Conservation (phyloP, 75 land plant genomes). For the Sequoia sempervirens region DNA sequence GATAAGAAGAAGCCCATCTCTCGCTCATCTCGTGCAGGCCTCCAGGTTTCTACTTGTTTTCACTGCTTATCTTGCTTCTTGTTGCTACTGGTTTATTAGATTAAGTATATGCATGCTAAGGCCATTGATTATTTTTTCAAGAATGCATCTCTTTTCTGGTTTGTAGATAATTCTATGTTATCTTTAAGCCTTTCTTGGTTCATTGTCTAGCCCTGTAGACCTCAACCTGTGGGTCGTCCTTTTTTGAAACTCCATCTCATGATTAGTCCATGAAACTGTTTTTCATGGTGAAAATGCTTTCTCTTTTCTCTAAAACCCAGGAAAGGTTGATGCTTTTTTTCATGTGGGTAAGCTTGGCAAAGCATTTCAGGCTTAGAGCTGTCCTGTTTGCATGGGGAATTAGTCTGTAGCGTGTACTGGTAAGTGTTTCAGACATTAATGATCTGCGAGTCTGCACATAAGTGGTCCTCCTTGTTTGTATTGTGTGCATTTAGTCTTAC, state of each 20-base stretch:
- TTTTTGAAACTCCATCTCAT: neutral
- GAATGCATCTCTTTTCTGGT: neutral
- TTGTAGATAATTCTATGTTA: neutral
- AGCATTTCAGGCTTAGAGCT: neutral
- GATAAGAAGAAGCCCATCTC: conserved; percentile 53
- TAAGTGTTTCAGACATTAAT: too few relatives aligned
- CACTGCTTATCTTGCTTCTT: neutral
- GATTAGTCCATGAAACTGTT: neutral
- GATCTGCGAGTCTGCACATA: neutral
- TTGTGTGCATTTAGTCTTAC: neutral
- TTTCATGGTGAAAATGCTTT: neutral
- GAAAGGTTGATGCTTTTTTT: neutral
- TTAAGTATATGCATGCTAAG: neutral
- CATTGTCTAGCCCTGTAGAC: neutral
- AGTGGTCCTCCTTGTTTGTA: neutral
- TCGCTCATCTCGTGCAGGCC: conserved; percentile 39
- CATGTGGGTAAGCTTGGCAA: neutral
- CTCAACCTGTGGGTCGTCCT: neutral
- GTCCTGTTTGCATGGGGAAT: neutral
- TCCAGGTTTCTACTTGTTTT: conserved; percentile 23
- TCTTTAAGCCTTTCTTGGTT: neutral
- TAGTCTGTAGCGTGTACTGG: too few relatives aligned
- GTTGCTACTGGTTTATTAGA: neutral
- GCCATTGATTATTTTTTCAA: neutral
- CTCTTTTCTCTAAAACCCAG: neutral